Conservation (phyloP, 2,329 filamentous ascomycete species). For the Monilinia fructigena region DNA sequence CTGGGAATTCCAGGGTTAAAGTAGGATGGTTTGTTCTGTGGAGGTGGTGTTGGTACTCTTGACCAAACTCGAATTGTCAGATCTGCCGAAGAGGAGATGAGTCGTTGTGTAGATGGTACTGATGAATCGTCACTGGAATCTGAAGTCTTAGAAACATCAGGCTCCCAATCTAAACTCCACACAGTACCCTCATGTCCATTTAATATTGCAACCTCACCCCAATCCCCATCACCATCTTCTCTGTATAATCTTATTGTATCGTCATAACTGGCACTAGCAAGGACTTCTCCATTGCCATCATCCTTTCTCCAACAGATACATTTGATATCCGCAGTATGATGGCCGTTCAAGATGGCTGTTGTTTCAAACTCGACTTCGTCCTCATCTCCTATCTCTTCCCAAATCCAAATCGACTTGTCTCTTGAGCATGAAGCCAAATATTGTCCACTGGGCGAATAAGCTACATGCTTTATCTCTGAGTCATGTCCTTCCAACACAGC, state of each 20-base stretch:
- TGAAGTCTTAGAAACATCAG: slow-evolving; percentile 35
- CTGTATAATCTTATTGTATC: slow-evolving; percentile 81
- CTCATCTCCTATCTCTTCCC: slow-evolving; percentile 82
- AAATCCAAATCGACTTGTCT: slow-evolving; percentile 97
- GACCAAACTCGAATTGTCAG: slow-evolving; percentile 77
- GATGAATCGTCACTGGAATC: slow-evolving; percentile 40
- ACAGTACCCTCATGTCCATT: slow-evolving; percentile 83
- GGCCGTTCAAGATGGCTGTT: slow-evolving; percentile 79
- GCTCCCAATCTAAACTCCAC: slow-evolving; percentile 80
- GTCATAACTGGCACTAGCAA: slow-evolving; percentile 92
- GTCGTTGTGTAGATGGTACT: slow-evolving; percentile 52
- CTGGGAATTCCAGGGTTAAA: slow-evolving; percentile 68
- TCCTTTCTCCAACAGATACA: slow-evolving; percentile 87
- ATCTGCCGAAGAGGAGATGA: slow-evolving; percentile 86
- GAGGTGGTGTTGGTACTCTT: slow-evolving; percentile 43
- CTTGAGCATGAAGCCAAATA: slow-evolving; percentile 86
- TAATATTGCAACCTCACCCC: slow-evolving; percentile 82
- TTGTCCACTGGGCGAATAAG: slow-evolving; percentile 70
- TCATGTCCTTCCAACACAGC: slow-evolving; percentile 94
- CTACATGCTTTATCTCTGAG: slow-evolving; percentile 81
- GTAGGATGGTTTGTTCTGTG: slow-evolving; percentile 37
- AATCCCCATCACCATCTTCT: slow-evolving; percentile 85
- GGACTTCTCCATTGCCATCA: slow-evolving; percentile 62
- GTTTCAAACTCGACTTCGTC: slow-evolving; percentile 97
- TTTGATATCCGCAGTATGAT: slow-evolving; percentile 95